Evolutionary conservation across 345 rosid genomes (phyloP), one percentile per base, ranked within the genome.

Genomic region (Trapa bicornis): DNA sequence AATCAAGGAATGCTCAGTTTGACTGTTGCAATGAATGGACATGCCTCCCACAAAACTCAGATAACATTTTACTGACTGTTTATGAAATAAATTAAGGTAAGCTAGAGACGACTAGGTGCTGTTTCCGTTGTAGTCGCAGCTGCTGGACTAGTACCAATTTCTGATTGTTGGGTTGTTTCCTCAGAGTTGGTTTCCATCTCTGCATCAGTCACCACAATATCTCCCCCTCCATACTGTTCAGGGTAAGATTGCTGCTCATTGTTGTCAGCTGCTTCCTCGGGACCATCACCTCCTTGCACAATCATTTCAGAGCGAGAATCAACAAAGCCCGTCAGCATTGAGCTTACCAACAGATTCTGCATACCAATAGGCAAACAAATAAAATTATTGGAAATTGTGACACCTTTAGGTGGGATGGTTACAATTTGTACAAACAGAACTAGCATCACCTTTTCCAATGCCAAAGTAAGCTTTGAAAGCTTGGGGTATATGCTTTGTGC

Each of bases 391-490:
- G 22, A 6, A 35, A 33, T 50, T 36, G 13, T 36, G 13, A 32
- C 7, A 33, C 58, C 39, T 63, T 14, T 37, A 63, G 22, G 17
- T 47, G 10, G 53, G 29, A 22, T 22, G 29, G 29, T 22, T 22
- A 53, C 58, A 53, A 54, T 54, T 41, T 41, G 43, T 41, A 41
- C 7, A 41, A 41, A 41, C 43, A 1, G 7, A 41, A 41, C 37
- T 38, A 37, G 47, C 42, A 39, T 43, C 67, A 87, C 97, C 89
- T 94, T 94, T 80, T 91, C 99, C 67, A 94, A 80, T 43, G 99
- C 99, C 56, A 89, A 82, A 72, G 97, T 91, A 67, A 91, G 97
- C 82, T 94, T 94, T 60, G 95, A 82, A 72, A 91, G 89, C 69
- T 84, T 91, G 14, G 95, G 96, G 72, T 94, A 91, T 75, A 89